phyloP scores from a whole-genome alignment of 306 rosid species.

The Fragaria ananassa region DNA sequence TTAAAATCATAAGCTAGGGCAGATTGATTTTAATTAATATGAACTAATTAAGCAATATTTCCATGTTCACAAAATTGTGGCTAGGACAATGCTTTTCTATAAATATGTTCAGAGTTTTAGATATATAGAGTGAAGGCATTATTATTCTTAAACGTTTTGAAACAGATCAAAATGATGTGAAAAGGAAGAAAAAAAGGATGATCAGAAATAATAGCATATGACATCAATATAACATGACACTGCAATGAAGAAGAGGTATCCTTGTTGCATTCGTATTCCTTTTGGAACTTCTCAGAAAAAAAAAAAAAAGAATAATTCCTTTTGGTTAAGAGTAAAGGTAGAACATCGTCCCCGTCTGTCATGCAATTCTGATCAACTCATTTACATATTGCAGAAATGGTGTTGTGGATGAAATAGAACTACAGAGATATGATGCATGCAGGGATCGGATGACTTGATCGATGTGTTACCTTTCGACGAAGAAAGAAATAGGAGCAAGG shows the following conservation, averaged over 20 bases:
- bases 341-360: not conserved
- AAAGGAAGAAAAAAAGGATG: not conserved
- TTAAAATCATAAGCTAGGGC: not conserved
- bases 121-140: not conserved
- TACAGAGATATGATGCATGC: not conserved
- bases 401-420: not conserved
- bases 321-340: not conserved
- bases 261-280: not conserved
- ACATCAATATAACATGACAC: not conserved
- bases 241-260: not conserved
- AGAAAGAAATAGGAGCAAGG: slow-evolving; percentile 50
- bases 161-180: not conserved
- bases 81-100: not conserved
- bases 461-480: slow-evolving; percentile 47
- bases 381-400: not conserved
- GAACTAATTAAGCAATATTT: not conserved
- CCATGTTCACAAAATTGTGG: not conserved
- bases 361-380: not conserved
- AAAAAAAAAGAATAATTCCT: not conserved
- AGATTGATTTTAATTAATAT: not conserved
- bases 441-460: no score
- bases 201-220: not conserved
- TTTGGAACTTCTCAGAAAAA: not conserved
- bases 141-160: not conserved
- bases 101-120: no score